These are phyloP conservation scores for Elongisporangium anandrum DNA, from an alignment of 352 stramenopile genomes.

Conservation along the genomic window DNA sequence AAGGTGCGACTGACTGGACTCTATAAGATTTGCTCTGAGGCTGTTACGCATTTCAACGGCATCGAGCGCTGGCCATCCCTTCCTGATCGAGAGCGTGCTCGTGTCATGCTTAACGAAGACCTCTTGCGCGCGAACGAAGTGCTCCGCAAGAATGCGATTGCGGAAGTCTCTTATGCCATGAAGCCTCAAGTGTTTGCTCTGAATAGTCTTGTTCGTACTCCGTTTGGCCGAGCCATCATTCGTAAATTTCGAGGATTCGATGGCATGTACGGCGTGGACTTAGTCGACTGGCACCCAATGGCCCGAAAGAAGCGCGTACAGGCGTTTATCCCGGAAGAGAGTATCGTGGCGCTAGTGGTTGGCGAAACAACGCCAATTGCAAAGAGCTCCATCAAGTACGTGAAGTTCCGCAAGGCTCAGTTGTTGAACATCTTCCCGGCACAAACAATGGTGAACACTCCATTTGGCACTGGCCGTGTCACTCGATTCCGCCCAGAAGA, in stretches of 20 bases:
- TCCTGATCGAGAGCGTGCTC: slow-evolving; percentile 47
- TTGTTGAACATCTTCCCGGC: slow-evolving; percentile 36
- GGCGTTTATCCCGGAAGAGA: slow-evolving; percentile 59
- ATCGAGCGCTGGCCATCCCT: slow-evolving; percentile 59
- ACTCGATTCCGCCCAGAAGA: slow-evolving; percentile 60
- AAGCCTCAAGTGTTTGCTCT: slow-evolving; percentile 64
- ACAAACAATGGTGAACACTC: slow-evolving; percentile 62
- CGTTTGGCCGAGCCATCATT: slow-evolving; percentile 61
- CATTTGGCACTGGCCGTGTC: slow-evolving; percentile 70
- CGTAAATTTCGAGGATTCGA: slow-evolving; percentile 64
- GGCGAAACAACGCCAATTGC: slow-evolving; percentile 29
- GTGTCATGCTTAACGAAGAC: slow-evolving; percentile 65
- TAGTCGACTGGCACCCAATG: slow-evolving; percentile 53
- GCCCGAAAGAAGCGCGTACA: slow-evolving; percentile 36
- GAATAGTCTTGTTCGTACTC: slow-evolving; percentile 54
- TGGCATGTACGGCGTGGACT: slow-evolving; percentile 80
- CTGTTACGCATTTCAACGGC: slow-evolving; percentile 42
- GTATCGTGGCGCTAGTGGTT: slow-evolving; percentile 30
- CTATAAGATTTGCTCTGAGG: slow-evolving; percentile 65
- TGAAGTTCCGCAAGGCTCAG: slow-evolving; percentile 44
- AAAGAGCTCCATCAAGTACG: slow-evolving; percentile 48
- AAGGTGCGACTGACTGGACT: slow-evolving; percentile 62
- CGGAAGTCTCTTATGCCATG: slow-evolving; percentile 27
- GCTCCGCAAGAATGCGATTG: slow-evolving; percentile 25
- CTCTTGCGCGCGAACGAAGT: slow-evolving; percentile 62